Evolutionary conservation across 805 yeast species (phyloP).

Genomic region (Wickerhamiella slavikovae): DNA sequence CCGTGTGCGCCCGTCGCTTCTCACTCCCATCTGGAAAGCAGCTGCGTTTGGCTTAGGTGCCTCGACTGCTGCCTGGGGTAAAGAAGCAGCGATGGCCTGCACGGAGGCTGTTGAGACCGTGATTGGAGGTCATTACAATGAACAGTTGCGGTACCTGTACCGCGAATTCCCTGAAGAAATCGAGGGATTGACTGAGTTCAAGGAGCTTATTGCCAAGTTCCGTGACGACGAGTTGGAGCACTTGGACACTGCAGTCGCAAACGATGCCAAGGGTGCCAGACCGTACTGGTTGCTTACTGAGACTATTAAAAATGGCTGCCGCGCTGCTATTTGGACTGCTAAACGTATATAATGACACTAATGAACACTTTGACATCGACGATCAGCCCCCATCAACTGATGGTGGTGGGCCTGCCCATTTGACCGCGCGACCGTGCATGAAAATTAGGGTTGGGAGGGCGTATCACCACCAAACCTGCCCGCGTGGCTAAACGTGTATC

Average conservation of each 20-base stretch:
- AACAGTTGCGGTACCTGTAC: conserved; percentile 59
- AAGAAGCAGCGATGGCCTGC: conserved; percentile 98
- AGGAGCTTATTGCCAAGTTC: conserved; percentile 45
- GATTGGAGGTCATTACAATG: conserved; percentile 88
- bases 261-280: conserved; percentile 83
- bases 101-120: conserved; percentile 98
- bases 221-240: conserved; percentile 93
- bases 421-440: no score
- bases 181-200: conserved; percentile 40
- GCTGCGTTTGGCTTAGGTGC: conserved; percentile 81
- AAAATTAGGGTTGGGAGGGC: no score
- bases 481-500: no score
- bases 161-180: conserved; percentile 45
- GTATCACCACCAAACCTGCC: no score
- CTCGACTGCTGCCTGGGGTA: conserved; percentile 67
- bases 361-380: no score
- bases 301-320: conserved; percentile 61
- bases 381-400: no score
- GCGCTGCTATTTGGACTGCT: conserved; percentile 80
- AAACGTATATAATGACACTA: conserved; percentile 58
- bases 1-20: conserved; percentile 74
- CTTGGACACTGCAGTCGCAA: conserved; percentile 75
- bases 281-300: conserved; percentile 84
- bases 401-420: no score
- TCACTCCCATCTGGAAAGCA: conserved; percentile 83